A percentile compares a stretch with the other conserved stretches of the same genome.
Conservation (phyloP, 768 basidiomycete species). For the Lepiota venenata region DNA sequence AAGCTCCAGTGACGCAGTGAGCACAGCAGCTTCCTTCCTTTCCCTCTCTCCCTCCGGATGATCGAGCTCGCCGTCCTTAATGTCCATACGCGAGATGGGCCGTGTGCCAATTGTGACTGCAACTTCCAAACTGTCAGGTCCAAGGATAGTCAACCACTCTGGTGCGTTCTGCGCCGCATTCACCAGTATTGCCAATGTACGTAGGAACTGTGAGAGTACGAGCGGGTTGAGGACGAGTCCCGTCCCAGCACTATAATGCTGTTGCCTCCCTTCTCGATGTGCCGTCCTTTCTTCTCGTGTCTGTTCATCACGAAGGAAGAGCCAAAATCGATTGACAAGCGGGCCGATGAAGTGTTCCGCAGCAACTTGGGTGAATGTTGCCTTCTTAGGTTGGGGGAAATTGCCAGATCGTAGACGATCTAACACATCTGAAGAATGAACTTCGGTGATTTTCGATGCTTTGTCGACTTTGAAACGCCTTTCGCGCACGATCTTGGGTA, state of each 20-base stretch:
- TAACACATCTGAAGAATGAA: conserved; percentile 15
- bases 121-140: conserved; percentile 80
- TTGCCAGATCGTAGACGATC: not conserved
- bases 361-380: conserved; percentile 66
- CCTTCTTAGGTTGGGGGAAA: conserved; percentile 14
- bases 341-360: conserved; percentile 89
- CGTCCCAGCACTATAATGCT: conserved; percentile 72
- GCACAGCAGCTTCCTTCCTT: conserved; percentile 66
- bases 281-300: conserved; percentile 69
- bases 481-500: conserved; percentile 67
- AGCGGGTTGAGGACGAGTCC: conserved; percentile 80
- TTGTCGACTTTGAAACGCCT: conserved; percentile 66
- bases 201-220: conserved; percentile 71
- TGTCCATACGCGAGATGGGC: conserved; percentile 46
- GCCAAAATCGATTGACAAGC: conserved; percentile 91
- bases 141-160: conserved; percentile 78
- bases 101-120: conserved; percentile 75
- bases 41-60: conserved; percentile 26
- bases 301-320: conserved; percentile 85
- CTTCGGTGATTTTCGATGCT: conserved; percentile 43
- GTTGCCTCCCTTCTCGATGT: conserved; percentile 45
- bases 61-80: conserved; percentile 30
- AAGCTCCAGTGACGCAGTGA: conserved; percentile 76
- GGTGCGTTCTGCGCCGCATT: conserved; percentile 80
- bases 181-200: conserved; percentile 73